Base-by-base conservation (phyloP, 257 asterid species). In the Pogostemon cablin region DNA sequence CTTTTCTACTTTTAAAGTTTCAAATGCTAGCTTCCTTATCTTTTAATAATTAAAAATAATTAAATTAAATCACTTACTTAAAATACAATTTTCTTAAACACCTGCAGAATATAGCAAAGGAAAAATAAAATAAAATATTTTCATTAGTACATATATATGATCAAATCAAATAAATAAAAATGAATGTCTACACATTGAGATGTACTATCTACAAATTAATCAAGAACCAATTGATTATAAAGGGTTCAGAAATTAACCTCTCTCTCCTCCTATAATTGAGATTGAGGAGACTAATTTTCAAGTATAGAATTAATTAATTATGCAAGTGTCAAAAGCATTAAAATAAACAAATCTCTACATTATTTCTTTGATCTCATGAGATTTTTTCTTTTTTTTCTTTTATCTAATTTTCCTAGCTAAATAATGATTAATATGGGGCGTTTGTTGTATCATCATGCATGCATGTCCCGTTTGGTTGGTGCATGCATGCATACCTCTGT, bases 161-260 rank as follows among this genome's bases (percentile, higher is more conserved):
- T 1, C 32, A 25, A 25, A 25, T 25, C 10, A 57, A 72, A 41
- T 15, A 47, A 42, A 25, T 25, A 25, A 40, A 61, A 72, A 65
- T 37, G 71, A 80, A 72, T 68, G 41, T 72, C 66, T 61, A 72
- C 65, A 32, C 53, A 39, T 64, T 48, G n/a, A 39, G 67, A 20
- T 20, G 25, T 20, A 20, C 67, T 62, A 62, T 39, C 50, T 12
- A 67, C 53, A 37, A 55, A 72, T 65, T 9, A 35, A 57, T 20
- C 65, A 67, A 67, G 68, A 34, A 37, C 58, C 43, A 68, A 25
- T 43, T 43, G 48, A 78, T 25, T 25, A 47, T 38, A 67, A 61
- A 60, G 5, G 41, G 61, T 2, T 59, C 2, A 40, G 56, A 58
- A 38, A 15, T 15, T 15, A 15, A 7, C 1, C 20, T 25, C 55